Percentiles rank a stretch among this genome's conserved stretches.
Evolutionary conservation across 106 monocot species (phyloP).

Genomic region (Chionographis japonica): DNA sequence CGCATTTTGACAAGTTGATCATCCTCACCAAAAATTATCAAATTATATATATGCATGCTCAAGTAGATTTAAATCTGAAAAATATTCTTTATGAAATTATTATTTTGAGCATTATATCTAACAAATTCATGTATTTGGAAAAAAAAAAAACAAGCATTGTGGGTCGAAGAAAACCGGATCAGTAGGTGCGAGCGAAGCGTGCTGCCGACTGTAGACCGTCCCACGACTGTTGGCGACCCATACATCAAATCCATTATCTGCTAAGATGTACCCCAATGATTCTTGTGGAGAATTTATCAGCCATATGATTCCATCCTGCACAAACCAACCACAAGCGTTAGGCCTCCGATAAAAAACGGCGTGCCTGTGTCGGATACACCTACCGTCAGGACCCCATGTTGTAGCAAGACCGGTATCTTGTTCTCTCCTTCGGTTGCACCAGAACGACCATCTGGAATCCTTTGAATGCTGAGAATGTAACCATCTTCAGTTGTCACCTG

Average conservation of each 20-base stretch:
- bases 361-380: neutral
- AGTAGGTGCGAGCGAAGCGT: slow-evolving; percentile 3
- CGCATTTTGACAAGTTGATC: no score
- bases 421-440: neutral
- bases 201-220: slow-evolving; percentile 19
- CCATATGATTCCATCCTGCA: slow-evolving; percentile 41
- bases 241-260: slow-evolving; percentile 34
- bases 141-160: no score
- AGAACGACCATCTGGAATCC: slow-evolving; percentile 32
- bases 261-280: slow-evolving; percentile 37
- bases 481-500: slow-evolving; percentile 64
- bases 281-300: slow-evolving; percentile 34
- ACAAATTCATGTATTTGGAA: no score
- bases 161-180: neutral
- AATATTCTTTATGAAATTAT: no score
- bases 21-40: no score
- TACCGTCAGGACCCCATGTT: slow-evolving; percentile 49
- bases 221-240: slow-evolving; percentile 42
- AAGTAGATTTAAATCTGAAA: no score
- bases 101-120: no score
- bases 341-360: no score
- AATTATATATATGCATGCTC: no score
- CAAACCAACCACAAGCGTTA: neutral
- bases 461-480: slow-evolving; percentile 48
- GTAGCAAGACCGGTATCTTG: slow-evolving; percentile 33